These are phyloP conservation scores for Acarospora socialis DNA, from an alignment of 2,329 filamentous ascomycete species.

Conservation along the genomic window DNA sequence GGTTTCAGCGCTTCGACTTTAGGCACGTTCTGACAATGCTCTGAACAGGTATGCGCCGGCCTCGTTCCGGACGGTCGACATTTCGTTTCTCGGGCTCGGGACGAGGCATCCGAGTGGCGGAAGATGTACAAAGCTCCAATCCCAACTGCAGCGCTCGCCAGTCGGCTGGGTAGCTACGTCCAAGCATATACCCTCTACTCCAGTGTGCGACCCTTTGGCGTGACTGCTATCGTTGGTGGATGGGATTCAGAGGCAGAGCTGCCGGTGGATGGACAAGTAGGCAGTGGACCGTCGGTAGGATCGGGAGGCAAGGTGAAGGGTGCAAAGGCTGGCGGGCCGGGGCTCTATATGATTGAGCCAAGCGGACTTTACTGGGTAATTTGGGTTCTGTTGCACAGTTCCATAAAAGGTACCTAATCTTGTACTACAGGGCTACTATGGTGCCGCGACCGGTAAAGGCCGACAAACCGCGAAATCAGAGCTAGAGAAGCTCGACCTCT, in stretches of 20 bases:
- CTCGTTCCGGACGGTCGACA: constrained; percentile 90
- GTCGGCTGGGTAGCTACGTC: constrained; percentile 87
- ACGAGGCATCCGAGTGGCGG: constrained; percentile 86
- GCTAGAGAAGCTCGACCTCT: constrained; percentile 90
- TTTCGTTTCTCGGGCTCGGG: constrained; percentile 85
- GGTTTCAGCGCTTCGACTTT: not conserved
- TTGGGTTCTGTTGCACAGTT: constrained; percentile 12
- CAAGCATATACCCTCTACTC: constrained; percentile 97
- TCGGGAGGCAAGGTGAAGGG: constrained; percentile 69
- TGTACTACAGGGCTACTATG: constrained; percentile 65
- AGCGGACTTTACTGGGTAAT: constrained; percentile 84
- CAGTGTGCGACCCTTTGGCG: constrained; percentile 89
- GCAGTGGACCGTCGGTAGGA: constrained; percentile 61
- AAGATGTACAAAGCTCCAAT: constrained; percentile 91
- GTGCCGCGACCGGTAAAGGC: constrained; percentile 92
- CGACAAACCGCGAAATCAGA: constrained; percentile 95
- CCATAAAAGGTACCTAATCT: constrained; percentile 6
- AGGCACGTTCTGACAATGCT: constrained; percentile 4
- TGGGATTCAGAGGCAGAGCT: constrained; percentile 81
- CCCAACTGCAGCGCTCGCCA: constrained; percentile 71
- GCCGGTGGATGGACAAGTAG: constrained; percentile 82
- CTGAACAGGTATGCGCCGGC: constrained; percentile 68
- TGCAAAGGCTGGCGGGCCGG: constrained; percentile 73
- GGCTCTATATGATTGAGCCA: constrained; percentile 97
- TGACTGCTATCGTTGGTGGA: constrained; percentile 85